phyloP scores from a whole-genome alignment of 345 rosid species.

The Heritiera fomes region DNA sequence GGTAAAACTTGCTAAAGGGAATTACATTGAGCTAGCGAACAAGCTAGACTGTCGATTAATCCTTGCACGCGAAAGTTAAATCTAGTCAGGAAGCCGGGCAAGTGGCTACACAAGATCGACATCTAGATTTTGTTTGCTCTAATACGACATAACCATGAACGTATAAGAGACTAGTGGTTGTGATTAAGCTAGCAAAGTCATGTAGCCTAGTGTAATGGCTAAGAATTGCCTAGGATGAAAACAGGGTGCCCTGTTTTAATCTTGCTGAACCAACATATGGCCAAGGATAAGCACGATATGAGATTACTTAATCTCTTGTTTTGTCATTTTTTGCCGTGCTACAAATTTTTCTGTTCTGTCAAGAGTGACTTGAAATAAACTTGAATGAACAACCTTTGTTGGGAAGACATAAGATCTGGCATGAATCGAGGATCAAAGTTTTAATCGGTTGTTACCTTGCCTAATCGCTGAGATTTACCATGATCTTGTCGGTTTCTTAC shows the following conservation, averaged over 20 bases:
- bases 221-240: not conserved
- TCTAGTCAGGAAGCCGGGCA: not conserved
- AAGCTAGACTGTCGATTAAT: not conserved
- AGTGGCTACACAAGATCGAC: too few relatives aligned
- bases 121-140: slow-evolving; percentile 16
- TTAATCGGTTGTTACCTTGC: not conserved
- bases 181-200: not conserved
- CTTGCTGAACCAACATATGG: not conserved
- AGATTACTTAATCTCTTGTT: not conserved
- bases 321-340: not conserved
- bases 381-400: not conserved
- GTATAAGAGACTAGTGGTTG: not conserved
- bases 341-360: not conserved
- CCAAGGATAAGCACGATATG: not conserved
- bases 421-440: not conserved
- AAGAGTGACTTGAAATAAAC: not conserved
- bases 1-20: too few relatives aligned
- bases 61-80: not conserved
- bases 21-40: too few relatives aligned
- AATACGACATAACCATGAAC: slow-evolving; percentile 2
- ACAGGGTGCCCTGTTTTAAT: too few relatives aligned
- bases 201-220: slow-evolving; percentile 1
- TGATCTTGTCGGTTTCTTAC: not conserved
- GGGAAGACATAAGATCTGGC: not conserved
- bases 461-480: not conserved